Evolutionary conservation across 2,329 filamentous ascomycete genomes (phyloP).

Genomic region (Lizonia empirigonia): DNA sequence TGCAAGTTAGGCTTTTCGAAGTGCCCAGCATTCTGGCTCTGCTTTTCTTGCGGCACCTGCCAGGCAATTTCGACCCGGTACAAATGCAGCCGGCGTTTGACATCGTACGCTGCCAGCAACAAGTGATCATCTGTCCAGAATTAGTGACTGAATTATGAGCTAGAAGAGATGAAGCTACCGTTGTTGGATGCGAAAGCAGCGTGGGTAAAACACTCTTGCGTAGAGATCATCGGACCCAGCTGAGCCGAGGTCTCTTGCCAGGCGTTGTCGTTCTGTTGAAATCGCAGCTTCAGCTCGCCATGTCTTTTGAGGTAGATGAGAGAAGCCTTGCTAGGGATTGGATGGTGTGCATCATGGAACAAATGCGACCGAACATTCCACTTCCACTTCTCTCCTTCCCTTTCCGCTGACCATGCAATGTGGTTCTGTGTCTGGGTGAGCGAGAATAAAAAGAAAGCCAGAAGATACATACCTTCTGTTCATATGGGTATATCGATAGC

Average conservation of each 20-base stretch:
- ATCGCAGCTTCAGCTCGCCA: conserved; percentile 76
- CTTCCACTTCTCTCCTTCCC: conserved; percentile 61
- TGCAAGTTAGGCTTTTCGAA: conserved; percentile 48
- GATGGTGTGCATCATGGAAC: conserved; percentile 74
- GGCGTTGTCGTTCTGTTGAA: conserved; percentile 72
- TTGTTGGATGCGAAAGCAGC: conserved; percentile 65
- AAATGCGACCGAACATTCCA: conserved; percentile 71
- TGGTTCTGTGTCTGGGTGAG: conserved; percentile 36
- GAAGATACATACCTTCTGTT: conserved; percentile 40
- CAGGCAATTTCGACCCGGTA: conserved; percentile 77
- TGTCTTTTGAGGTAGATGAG: conserved; percentile 77
- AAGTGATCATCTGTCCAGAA: conserved; percentile 54
- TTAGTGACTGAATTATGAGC: background rate
- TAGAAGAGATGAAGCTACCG: conserved; percentile 56
- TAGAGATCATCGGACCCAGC: conserved; percentile 72
- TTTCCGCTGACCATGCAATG: conserved; percentile 49
- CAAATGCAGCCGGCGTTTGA: conserved; percentile 73
- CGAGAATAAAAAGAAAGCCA: background rate
- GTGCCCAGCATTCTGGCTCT: conserved; percentile 53
- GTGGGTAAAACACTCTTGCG: conserved; percentile 54
- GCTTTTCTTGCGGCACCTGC: conserved; percentile 65
- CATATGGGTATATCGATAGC: conserved; percentile 61
- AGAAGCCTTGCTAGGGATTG: conserved; percentile 71
- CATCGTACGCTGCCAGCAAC: conserved; percentile 70
- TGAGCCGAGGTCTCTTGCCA: conserved; percentile 76